Conservation (phyloP, 345 rosid genomes). For the Melastoma malabathricum region DNA sequence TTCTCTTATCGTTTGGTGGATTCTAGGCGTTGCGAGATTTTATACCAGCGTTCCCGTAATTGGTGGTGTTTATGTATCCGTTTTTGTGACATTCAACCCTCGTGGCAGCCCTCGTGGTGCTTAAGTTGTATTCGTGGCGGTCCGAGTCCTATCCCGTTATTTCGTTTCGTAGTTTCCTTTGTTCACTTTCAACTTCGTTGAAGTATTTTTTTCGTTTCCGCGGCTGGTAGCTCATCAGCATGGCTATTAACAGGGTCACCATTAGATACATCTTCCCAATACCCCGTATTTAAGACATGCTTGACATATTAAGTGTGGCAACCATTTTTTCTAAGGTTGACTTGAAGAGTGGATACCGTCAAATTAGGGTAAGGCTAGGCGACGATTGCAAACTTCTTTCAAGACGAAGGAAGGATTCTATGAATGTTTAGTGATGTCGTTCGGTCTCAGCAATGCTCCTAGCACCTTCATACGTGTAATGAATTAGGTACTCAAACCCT, state of each 20-base stretch:
- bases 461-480: background rate
- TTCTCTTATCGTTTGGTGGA: no score
- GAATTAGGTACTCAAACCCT: background rate
- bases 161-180: no score
- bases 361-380: background rate
- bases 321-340: background rate
- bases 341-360: constrained; percentile 2
- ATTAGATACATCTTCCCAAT: background rate
- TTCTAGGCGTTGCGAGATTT: no score
- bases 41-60: no score
- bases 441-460: background rate
- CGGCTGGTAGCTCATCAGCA: no score
- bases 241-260: background rate
- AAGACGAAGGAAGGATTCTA: background rate
- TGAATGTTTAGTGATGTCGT: background rate
- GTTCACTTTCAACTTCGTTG: no score
- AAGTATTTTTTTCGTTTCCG: no score
- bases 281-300: background rate
- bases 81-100: no score
- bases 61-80: no score
- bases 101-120: no score
- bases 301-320: background rate
- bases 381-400: constrained; percentile 4
- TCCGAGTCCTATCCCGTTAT: no score
- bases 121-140: no score